Evolutionary conservation across 805 yeast genomes (phyloP), one percentile per base, ranked within the genome.

Genomic region (Saturnispora silvae): DNA sequence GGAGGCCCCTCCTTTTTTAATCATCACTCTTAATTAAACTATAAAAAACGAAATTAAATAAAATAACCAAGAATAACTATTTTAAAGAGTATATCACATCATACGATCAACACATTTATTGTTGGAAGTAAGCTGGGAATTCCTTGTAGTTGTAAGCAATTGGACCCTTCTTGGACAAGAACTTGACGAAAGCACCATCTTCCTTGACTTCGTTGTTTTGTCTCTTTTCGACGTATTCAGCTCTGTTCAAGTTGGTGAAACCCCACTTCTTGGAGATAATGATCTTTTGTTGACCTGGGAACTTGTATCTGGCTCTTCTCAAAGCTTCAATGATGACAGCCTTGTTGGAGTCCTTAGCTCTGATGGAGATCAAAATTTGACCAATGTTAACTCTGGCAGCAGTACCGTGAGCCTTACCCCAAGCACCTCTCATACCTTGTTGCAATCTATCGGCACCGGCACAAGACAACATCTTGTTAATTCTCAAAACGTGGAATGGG

Each of bases 391-490:
- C 97, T 72, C 98, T 86, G 61, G 98, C 98, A 60, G 97, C 98
- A 63, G 86, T 77, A 78, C 98, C 98, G 62, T 87, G 96, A 63
- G 98, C 98, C 78, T 92, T 92, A 86, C 98, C 98, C 97, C 97
- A 92, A 67, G 98, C 98, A 79, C 94, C 94, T 85, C 98, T 89
- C 98, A 92, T 92, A 87, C 98, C 98, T 77, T 92, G 97, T 77
- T 92, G 98, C 74, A 92, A 81, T 83, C 98, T 86, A 89, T 92
- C 98, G 68, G 98, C 98, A 84, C 98, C 98, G 76, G 98, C 98
- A 79, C 98, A 92, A 65, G 98, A 92, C 95, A 92, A 86, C 98
- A 92, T 92, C 85, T 92, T 92, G 92, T 92, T 92, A 78, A 92
- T 92, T 75, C 98, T 82, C 70, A 92, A 80, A 57, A 92, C 98